Evolutionary conservation across 2,329 filamentous ascomycete genomes (phyloP).

Genomic region (Pyrenophora graminea): DNA sequence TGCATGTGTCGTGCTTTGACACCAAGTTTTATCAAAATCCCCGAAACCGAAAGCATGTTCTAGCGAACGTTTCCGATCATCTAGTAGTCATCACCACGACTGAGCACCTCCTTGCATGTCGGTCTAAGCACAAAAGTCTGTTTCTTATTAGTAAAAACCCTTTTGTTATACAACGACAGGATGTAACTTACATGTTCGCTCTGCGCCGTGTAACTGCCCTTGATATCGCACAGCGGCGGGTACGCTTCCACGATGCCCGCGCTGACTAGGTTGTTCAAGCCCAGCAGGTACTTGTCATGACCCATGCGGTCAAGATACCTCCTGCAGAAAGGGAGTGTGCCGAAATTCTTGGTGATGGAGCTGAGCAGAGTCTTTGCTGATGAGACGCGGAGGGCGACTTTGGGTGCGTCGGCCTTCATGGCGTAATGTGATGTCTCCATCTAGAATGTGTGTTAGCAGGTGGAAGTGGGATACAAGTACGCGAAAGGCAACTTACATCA

Average conservation of each 20-base stretch:
- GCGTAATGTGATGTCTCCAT: conserved; percentile 89
- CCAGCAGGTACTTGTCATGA: conserved; percentile 90
- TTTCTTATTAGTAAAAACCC: conserved; percentile 13
- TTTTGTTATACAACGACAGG: neutral
- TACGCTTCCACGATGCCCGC: conserved; percentile 88
- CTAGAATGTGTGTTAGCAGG: conserved; percentile 40
- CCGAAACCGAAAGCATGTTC: no score
- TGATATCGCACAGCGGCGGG: conserved; percentile 85
- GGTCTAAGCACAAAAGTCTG: conserved; percentile 46
- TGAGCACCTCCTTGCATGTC: conserved; percentile 81
- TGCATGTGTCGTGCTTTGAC: no score
- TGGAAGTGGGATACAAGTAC: neutral
- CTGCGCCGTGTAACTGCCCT: conserved; percentile 93
- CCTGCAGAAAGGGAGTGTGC: conserved; percentile 86
- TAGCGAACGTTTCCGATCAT: no score
- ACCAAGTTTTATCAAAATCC: no score
- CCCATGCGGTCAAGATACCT: conserved; percentile 91
- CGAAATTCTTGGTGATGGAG: conserved; percentile 95
- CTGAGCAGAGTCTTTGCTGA: conserved; percentile 85
- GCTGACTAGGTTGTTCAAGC: conserved; percentile 83
- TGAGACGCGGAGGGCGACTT: conserved; percentile 74
- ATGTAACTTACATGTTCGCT: conserved; percentile 80
- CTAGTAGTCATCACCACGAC: conserved; percentile 82
- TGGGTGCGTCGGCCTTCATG: conserved; percentile 70
- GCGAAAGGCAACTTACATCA: conserved; percentile 60